phyloP scores from a whole-genome alignment of 2,329 filamentous ascomycete species.

The Sarocladiaceae sp. region DNA sequence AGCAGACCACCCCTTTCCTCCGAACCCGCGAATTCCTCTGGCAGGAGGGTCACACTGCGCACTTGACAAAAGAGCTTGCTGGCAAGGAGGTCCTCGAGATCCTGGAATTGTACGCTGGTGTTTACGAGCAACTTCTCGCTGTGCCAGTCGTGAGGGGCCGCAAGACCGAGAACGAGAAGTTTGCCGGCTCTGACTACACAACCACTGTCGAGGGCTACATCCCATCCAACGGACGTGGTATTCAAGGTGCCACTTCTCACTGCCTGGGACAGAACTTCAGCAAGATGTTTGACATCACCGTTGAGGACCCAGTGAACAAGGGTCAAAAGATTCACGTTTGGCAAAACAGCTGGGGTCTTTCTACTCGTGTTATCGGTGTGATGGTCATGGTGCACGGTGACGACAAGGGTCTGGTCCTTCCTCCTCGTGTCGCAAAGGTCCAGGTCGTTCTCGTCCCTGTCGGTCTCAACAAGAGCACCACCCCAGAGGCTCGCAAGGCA shows the following conservation, averaged over 20 bases:
- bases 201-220: constrained; percentile 98
- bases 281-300: constrained; percentile 98
- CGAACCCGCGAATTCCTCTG: constrained; percentile 93
- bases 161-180: constrained; percentile 98
- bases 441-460: constrained; percentile 89
- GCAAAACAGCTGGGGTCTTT: constrained; percentile 99
- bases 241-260: constrained; percentile 94
- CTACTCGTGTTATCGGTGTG: constrained; percentile 93
- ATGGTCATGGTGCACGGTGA: constrained; percentile 99
- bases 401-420: constrained; percentile 90
- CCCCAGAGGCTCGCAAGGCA: constrained; percentile 70
- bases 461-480: constrained; percentile 84
- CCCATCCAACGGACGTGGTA: constrained; percentile 89
- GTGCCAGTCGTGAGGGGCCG: constrained; percentile 89
- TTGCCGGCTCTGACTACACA: constrained; percentile 93
- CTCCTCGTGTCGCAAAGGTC: constrained; percentile 81
- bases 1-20: constrained; percentile 84
- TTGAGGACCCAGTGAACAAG: constrained; percentile 84
- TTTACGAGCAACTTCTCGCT: constrained; percentile 91
- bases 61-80: constrained; percentile 78
- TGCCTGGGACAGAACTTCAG: constrained; percentile 96
- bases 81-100: constrained; percentile 88
- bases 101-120: constrained; percentile 83
- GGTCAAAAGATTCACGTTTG: constrained; percentile 81
- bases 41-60: constrained; percentile 93